A percentile compares a stretch with the other conserved stretches of the same genome.
Conservation (phyloP, 805 yeast genomes). For the Starmerella powellii region DNA sequence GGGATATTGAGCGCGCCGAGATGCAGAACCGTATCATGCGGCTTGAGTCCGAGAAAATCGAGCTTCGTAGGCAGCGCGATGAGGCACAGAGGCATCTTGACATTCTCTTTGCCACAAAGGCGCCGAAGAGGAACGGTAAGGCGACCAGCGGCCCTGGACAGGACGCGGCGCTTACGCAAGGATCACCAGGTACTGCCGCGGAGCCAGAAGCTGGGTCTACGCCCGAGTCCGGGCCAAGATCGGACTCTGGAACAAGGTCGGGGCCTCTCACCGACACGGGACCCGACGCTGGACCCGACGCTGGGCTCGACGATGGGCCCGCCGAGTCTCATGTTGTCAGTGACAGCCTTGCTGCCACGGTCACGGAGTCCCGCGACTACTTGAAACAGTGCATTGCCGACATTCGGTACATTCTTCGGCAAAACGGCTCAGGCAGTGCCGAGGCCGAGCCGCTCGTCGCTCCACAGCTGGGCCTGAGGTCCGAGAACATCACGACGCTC, state of each 20-base stretch:
- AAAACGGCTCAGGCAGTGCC: slow-evolving; percentile 12
- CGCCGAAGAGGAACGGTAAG: not conserved
- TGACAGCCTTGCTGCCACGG: slow-evolving; percentile 9
- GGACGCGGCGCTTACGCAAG: too few relatives aligned
- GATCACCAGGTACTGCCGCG: too few relatives aligned
- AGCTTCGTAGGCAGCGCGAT: slow-evolving; percentile 23
- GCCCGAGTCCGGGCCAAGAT: too few relatives aligned
- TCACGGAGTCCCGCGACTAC: slow-evolving; percentile 20
- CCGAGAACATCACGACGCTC: slow-evolving; percentile 11
- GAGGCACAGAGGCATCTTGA: slow-evolving; percentile 10
- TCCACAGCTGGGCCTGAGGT: slow-evolving; percentile 2
- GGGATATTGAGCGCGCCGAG: slow-evolving; percentile 51
- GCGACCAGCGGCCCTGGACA: too few relatives aligned
- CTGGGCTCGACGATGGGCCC: slow-evolving; percentile 23
- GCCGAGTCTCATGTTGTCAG: not conserved
- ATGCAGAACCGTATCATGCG: slow-evolving; percentile 42
- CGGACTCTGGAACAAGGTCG: too few relatives aligned
- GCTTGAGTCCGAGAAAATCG: slow-evolving; percentile 43
- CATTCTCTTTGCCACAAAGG: slow-evolving; percentile 3
- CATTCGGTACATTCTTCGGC: slow-evolving; percentile 20
- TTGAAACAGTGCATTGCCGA: slow-evolving; percentile 30
- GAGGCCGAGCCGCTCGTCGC: slow-evolving; percentile 10
- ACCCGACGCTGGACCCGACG: too few relatives aligned
- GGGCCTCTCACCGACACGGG: too few relatives aligned
- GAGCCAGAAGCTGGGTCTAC: too few relatives aligned